A percentile compares a stretch with the other conserved stretches of the same genome.
These are phyloP conservation scores for Pilaira anomala DNA, from an alignment of 192 early-diverging fungal species.

Conservation along the genomic window DNA sequence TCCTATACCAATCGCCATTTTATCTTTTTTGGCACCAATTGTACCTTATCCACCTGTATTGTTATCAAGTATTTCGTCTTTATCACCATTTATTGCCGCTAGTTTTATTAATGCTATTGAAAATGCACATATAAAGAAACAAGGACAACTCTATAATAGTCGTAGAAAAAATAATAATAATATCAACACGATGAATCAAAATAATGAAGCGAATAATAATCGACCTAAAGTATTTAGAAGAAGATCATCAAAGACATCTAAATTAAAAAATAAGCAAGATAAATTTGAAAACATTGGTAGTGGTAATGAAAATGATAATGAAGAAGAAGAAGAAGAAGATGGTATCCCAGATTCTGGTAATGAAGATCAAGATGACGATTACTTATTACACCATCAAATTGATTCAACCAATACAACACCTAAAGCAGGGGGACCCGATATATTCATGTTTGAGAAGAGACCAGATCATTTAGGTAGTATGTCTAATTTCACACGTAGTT, in stretches of 20 bases:
- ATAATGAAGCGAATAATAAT: too few species aligned
- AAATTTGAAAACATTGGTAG: too few species aligned
- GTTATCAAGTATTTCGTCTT: slow-evolving; percentile 32
- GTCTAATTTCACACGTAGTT: slow-evolving; percentile 16
- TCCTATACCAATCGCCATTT: slow-evolving; percentile 45
- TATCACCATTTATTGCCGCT: slow-evolving; percentile 48
- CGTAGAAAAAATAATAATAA: background rate
- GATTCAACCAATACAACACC: slow-evolving; percentile 22
- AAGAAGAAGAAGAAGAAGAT: background rate
- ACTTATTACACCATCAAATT: background rate
- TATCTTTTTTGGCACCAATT: slow-evolving; percentile 52
- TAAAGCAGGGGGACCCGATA: background rate
- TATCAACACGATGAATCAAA: too few species aligned
- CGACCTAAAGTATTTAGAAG: background rate
- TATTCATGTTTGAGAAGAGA: background rate
- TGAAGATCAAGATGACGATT: background rate
- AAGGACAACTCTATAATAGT: slow-evolving; percentile 11
- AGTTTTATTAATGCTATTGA: slow-evolving; percentile 32
- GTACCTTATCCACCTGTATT: slow-evolving; percentile 50
- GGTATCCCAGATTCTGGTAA: too few species aligned
- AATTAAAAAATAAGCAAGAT: background rate
- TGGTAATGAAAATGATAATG: background rate
- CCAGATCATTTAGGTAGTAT: background rate
- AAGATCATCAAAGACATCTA: background rate
- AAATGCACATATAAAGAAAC: slow-evolving; percentile 14